Conservation (phyloP, 2,329 filamentous ascomycete genomes). For the Fusarium algeriense region DNA sequence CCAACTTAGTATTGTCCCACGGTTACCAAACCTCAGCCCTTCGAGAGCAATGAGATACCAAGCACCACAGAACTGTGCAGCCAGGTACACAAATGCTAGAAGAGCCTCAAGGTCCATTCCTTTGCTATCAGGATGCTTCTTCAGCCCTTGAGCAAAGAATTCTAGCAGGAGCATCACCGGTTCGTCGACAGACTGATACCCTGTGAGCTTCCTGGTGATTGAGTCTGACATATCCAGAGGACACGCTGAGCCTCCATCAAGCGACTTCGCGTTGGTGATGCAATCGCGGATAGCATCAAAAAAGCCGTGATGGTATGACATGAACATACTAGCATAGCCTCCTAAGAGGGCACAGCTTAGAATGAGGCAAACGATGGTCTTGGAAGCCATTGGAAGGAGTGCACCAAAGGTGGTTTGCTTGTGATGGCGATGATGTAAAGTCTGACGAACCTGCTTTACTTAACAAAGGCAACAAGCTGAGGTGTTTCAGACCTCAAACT, state of each 20-base stretch:
- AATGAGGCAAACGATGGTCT: constrained; percentile 15
- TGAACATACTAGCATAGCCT: constrained; percentile 38
- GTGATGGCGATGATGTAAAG: neutral
- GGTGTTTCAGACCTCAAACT: neutral
- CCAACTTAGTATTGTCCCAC: constrained; percentile 31
- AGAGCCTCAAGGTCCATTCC: constrained; percentile 28
- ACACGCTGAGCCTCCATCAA: neutral
- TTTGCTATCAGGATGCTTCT: neutral
- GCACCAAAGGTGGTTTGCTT: neutral
- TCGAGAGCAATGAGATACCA: constrained; percentile 39
- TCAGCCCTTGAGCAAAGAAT: constrained; percentile 38
- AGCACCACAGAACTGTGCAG: constrained; percentile 39
- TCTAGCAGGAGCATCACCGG: constrained; percentile 29
- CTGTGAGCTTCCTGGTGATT: neutral
- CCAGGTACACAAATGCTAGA: constrained; percentile 35
- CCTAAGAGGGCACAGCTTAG: constrained; percentile 33
- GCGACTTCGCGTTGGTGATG: neutral
- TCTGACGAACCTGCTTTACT: neutral
- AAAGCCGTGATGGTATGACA: constrained; percentile 29
- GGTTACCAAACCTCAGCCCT: constrained; percentile 31
- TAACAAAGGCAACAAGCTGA: neutral
- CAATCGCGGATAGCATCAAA: constrained; percentile 32
- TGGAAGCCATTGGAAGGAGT: neutral
- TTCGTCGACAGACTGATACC: constrained; percentile 1
- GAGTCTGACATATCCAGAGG: constrained; percentile 26